Evolutionary conservation across 495 filamentous ascomycete genomes (phyloP), one percentile per base, ranked within the genome.

Genomic region (Amniculicola lignicola): DNA sequence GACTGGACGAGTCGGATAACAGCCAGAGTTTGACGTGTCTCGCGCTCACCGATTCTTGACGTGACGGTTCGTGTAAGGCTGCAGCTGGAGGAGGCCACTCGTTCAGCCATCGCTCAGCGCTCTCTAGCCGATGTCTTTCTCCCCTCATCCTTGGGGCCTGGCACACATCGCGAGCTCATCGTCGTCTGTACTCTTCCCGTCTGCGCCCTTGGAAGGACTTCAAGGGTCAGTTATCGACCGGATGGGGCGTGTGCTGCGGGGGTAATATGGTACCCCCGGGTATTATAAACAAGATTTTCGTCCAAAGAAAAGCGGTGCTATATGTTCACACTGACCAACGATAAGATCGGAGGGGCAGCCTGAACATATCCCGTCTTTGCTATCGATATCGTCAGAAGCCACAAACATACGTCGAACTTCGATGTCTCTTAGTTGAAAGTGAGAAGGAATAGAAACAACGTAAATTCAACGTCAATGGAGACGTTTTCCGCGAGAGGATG

Each of bases 281-380:
- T 53, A 53, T 56, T 38, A 38, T 56, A 44, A 51, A 58, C 38
- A 59, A 33, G 55, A 44, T 45, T 49, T 52, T 37, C 27, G 25
- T 22, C 21, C 10, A 25, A 10, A 15, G 2, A 19, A 11, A 24
- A 29, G 11, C 11, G 14, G 24, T 18, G 45, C 27, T 49, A 49
- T 49, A 42, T 18, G 16, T 14, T 1, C 18, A 18, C 15, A 19
- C 45, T 19, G 45, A 28, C 28, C 45, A 36, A 15, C 45, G 45
- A 49, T 49, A 49, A 27, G 45, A 49, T 48, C 44, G n/a, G n/a
- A n/a, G n/a, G n/a, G n/a, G n/a, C n/a, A n/a, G n/a, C 19, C 37
- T 18, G 9, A 9, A 9, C 16, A 12, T 18, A 44, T n/a, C 15
- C 15, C 48, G 7, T 12, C 36, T 14, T 27, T 6, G 6, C 10